A percentile compares a stretch with the other conserved stretches of the same genome.
Conservation (phyloP, 352 stramenopile genomes). For the Globisporangium splendens region DNA sequence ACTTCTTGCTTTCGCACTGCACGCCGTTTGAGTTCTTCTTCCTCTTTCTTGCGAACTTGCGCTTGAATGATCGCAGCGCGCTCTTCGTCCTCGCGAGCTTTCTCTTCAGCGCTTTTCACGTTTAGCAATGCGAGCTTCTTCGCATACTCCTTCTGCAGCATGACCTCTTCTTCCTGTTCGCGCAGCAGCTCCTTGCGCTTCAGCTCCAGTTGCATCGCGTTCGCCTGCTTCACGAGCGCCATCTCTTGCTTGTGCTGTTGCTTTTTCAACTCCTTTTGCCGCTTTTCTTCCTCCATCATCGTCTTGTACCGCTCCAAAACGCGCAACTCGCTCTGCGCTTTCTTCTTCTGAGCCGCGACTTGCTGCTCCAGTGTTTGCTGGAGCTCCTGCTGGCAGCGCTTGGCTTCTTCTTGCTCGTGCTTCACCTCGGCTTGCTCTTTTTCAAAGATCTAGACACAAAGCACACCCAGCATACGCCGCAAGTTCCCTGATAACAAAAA, state of each 20-base stretch:
- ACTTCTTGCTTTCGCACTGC: slow-evolving; percentile 30
- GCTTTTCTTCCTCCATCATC: slow-evolving; percentile 44
- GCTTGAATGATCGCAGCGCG: slow-evolving; percentile 38
- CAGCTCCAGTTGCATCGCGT: slow-evolving; percentile 42
- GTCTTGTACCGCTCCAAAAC: slow-evolving; percentile 34
- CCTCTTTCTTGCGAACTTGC: slow-evolving; percentile 33
- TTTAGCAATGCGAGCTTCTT: slow-evolving; percentile 53
- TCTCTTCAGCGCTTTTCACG: slow-evolving; percentile 59
- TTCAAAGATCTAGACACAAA: slow-evolving; percentile 72
- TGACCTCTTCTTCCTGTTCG: slow-evolving; percentile 41
- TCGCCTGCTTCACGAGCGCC: slow-evolving; percentile 42
- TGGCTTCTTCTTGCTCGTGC: slow-evolving; percentile 46
- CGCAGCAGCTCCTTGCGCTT: slow-evolving; percentile 35
- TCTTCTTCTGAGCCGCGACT: slow-evolving; percentile 29
- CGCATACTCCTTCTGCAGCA: slow-evolving; percentile 44
- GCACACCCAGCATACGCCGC: too few relatives aligned
- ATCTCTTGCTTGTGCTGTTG: slow-evolving; percentile 39
- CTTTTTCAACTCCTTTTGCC: slow-evolving; percentile 43
- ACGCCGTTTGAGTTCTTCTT: slow-evolving; percentile 29
- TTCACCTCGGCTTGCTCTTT: slow-evolving; percentile 50
- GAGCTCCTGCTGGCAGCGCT: slow-evolving; percentile 44
- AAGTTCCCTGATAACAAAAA: too few relatives aligned
- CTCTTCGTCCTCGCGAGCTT: slow-evolving; percentile 50
- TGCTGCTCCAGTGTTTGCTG: slow-evolving; percentile 31
- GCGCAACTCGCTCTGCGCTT: slow-evolving; percentile 41